Evolutionary conservation across 257 asterid species (phyloP).

Genomic region (Solanum paucissectum): DNA sequence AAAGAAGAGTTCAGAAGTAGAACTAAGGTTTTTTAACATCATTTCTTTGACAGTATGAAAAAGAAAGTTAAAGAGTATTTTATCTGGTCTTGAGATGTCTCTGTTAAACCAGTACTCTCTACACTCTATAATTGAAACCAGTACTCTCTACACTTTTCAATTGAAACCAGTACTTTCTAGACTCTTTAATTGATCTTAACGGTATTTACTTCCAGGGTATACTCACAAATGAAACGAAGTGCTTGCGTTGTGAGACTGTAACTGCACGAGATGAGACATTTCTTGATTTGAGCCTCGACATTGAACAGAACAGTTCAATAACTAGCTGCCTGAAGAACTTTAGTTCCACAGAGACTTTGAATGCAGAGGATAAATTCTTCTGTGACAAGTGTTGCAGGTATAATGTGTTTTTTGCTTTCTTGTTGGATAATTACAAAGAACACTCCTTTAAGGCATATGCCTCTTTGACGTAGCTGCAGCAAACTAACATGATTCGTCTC

Average conservation of each 20-base stretch:
- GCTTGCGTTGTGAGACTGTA: conserved; percentile 85
- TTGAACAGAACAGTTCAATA: conserved; percentile 91
- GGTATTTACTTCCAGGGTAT: conserved; percentile 47
- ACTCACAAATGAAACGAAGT: conserved; percentile 80
- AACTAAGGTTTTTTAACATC: not conserved
- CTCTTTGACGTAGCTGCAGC: not conserved
- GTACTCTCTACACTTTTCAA: not conserved
- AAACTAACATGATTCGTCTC: not conserved
- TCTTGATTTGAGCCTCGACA: conserved; percentile 83
- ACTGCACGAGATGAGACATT: conserved; percentile 92
- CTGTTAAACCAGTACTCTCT: not conserved
- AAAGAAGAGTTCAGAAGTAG: not conserved
- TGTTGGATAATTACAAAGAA: not conserved
- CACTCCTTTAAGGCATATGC: not conserved
- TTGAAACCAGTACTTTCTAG: not conserved
- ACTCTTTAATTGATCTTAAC: not conserved
- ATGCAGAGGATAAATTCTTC: conserved; percentile 81
- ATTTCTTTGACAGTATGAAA: not conserved
- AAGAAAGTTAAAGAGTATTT: not conserved
- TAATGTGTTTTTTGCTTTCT: not conserved
- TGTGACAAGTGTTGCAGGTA: conserved; percentile 93
- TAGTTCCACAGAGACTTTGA: conserved; percentile 85
- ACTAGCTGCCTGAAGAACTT: conserved; percentile 94
- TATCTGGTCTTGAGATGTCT: not conserved
- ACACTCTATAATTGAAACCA: not conserved